These are phyloP conservation scores for Rhodotorula mucilaginosa DNA, from an alignment of 1,284 basidiomycete species.

Conservation along the genomic window DNA sequence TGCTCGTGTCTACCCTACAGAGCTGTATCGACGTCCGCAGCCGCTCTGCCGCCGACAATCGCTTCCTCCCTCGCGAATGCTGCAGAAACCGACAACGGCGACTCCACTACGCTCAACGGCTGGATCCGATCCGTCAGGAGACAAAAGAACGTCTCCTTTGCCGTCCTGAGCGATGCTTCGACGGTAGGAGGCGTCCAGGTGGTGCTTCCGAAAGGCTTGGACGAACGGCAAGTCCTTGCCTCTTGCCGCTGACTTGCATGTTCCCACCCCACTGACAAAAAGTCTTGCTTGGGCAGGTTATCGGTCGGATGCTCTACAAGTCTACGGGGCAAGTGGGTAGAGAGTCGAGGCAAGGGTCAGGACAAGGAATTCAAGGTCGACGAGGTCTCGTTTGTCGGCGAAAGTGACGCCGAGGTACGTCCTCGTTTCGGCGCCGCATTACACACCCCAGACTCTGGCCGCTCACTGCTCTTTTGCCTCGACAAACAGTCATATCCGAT, in stretches of 20 bases:
- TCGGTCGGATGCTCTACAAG: slow-evolving; percentile 37
- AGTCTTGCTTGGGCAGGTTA: slow-evolving; percentile 47
- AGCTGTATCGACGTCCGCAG: neutral
- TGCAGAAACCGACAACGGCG: neutral
- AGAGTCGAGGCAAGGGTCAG: slow-evolving; percentile 68
- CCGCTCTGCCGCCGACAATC: slow-evolving; percentile 3
- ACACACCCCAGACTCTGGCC: too few species aligned
- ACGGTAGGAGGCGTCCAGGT: slow-evolving; percentile 67
- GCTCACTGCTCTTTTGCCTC: too few species aligned
- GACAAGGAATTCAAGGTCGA: slow-evolving; percentile 70
- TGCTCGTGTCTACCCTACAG: neutral
- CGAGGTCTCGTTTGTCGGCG: slow-evolving; percentile 64
- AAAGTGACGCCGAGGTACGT: slow-evolving; percentile 80
- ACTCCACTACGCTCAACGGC: slow-evolving; percentile 54
- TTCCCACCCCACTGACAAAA: neutral
- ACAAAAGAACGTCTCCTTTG: slow-evolving; percentile 83
- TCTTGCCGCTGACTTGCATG: neutral
- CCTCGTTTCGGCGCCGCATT: slow-evolving; percentile 33
- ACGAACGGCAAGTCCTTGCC: slow-evolving; percentile 43
- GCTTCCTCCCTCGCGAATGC: slow-evolving; percentile 4
- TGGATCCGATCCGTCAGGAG: slow-evolving; percentile 80
- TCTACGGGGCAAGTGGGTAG: slow-evolving; percentile 59
- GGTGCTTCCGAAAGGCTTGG: slow-evolving; percentile 59
- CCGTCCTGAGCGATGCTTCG: slow-evolving; percentile 78
- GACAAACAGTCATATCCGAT: slow-evolving; percentile 32